Evolutionary conservation across 2,329 filamentous ascomycete genomes (phyloP).

Genomic region (Clonostachys rhizophaga): DNA sequence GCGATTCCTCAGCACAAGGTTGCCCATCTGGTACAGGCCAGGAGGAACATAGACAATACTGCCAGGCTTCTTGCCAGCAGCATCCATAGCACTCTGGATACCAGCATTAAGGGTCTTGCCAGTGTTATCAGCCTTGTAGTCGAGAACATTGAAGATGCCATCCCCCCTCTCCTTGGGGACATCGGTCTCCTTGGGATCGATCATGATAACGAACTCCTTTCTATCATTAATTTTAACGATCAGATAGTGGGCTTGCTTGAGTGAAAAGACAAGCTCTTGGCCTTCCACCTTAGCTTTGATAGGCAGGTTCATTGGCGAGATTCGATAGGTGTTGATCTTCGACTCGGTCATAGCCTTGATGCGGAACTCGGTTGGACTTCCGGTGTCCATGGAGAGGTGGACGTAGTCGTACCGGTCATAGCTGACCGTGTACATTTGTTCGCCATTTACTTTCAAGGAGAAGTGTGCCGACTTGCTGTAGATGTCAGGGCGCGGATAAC

Average conservation of each 20-base stretch:
- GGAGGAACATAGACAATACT: slow-evolving; percentile 1
- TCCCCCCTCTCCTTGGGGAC: background rate
- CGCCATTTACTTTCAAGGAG: background rate
- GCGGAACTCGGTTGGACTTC: background rate
- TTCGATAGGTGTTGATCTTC: background rate
- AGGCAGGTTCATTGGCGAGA: background rate
- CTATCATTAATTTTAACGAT: slow-evolving; percentile 1
- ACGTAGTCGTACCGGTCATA: slow-evolving; percentile 2
- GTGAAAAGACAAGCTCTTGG: background rate
- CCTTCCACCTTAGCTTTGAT: slow-evolving; percentile 1
- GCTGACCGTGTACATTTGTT: slow-evolving; percentile 1
- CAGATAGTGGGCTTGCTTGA: slow-evolving; percentile 1
- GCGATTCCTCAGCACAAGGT: background rate
- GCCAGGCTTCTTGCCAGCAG: background rate
- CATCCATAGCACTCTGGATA: slow-evolving; percentile 1
- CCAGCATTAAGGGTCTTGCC: background rate
- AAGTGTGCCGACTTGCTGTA: slow-evolving; percentile 1
- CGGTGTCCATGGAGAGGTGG: slow-evolving; percentile 1
- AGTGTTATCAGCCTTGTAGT: background rate
- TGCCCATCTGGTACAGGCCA: background rate
- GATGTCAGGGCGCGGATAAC: background rate
- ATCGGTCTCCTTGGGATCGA: background rate
- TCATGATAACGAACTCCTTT: slow-evolving; percentile 2
- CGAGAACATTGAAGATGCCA: slow-evolving; percentile 1
- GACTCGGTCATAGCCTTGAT: background rate